Evolutionary conservation across 2,329 filamentous ascomycete species (phyloP), one percentile per base, ranked within the genome.

Genomic region (Metarhizium album): DNA sequence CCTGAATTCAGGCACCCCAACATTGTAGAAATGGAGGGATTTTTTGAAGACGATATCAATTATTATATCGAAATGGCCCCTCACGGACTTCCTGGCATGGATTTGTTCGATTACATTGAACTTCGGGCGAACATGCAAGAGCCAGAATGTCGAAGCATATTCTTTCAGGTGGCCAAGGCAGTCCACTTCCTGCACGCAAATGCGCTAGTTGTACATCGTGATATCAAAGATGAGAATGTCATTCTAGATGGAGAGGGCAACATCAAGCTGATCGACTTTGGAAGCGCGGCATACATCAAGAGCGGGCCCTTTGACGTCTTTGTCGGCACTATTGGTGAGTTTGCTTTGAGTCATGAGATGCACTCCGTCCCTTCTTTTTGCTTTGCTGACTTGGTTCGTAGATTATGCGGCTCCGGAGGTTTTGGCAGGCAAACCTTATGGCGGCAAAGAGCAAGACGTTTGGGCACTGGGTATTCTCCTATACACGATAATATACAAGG

Each of bases 41-140:
- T 86, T 63, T 86, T 86, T 58, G 83, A 86, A 65, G 88, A 94
- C 58, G 83, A 88, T 56, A 75, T 83, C 60, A 97, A 98, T 64
- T 98, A 98, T 70, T 98, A 98, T 68, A 98, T 98, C 59, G 93
- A 97, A 67, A 98, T 97, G 89, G 78, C 87, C 14, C 93, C 93
- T 0, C 93, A 97, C 61, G 93, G 93, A 1, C 74, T 96, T 37
- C 93, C 93, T 0, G 93, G 93, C 13, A 97, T 98, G 90, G 93
- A 98, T 66, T 77, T 98, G 2, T 98, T 98, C 62, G 93, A 98
- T 69, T 98, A 98, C 67, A 98, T 98, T 58, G 93, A 98, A 67
- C 78, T 98, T 49, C 84, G 91, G 24, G 84, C 90, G 45, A 96
- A 91, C 61, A 98, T 98, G 93, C 89, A 95, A 49, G 93, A 98